phyloP scores from a whole-genome alignment of 441 rosid genomes.

The Kokia cookei region DNA sequence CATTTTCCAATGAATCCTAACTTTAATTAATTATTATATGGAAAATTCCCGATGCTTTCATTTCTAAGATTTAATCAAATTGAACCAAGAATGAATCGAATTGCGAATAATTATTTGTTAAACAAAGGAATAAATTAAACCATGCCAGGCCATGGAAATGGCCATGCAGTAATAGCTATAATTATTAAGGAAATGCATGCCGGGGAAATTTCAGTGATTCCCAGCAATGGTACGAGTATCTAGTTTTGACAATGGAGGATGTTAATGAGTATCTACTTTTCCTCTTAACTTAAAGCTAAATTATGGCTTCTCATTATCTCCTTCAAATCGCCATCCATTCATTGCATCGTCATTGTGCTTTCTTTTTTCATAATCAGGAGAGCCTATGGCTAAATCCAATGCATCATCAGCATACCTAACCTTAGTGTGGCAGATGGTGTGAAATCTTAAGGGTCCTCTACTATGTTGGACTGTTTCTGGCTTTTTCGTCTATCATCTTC shows the following conservation, averaged over 20 bases:
- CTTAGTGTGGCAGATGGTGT: slow-evolving; percentile 20
- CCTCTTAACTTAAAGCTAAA: background rate
- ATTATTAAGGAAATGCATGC: background rate
- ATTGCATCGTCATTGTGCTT: background rate
- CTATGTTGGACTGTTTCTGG: background rate
- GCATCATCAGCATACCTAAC: background rate
- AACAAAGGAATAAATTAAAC: background rate
- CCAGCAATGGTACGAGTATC: background rate
- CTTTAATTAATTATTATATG: background rate
- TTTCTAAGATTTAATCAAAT: background rate
- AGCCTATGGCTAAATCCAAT: background rate
- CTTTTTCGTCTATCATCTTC: slow-evolving; percentile 10
- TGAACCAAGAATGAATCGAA: background rate
- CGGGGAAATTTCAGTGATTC: background rate
- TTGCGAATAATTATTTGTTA: background rate
- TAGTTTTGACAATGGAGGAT: background rate
- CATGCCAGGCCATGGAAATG: background rate
- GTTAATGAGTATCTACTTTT: background rate
- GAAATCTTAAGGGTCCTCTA: slow-evolving; percentile 8
- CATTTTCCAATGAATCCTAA: too few relatives aligned
- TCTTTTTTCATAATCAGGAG: background rate
- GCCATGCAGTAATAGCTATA: background rate
- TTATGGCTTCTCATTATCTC: background rate
- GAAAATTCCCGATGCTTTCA: background rate
- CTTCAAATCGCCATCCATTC: background rate